Percentiles rank a stretch among this genome's conserved stretches.
These are phyloP conservation scores for Brassica cretica DNA, from an alignment of 345 rosid species.

Conservation along the genomic window DNA sequence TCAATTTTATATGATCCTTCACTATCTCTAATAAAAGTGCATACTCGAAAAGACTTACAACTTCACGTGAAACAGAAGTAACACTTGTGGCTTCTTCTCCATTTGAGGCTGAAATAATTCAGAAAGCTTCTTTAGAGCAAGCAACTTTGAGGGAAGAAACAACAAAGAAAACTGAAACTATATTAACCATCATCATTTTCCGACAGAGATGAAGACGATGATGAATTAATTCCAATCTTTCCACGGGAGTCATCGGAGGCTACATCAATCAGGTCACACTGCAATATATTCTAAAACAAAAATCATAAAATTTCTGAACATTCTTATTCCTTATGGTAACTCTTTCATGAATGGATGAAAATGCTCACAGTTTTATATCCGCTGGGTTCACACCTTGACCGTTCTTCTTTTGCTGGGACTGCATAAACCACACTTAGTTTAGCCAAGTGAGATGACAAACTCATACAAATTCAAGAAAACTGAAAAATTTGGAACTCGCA, in stretches of 20 bases:
- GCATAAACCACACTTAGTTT: slow-evolving; percentile 29
- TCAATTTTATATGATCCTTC: slow-evolving; percentile 4
- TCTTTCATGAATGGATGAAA: neutral
- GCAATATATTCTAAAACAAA: neutral
- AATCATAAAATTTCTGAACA: neutral
- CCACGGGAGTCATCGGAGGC: slow-evolving; percentile 27
- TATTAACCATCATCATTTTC: slow-evolving; percentile 23
- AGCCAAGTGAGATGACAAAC: slow-evolving; percentile 1
- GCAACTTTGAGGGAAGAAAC: slow-evolving; percentile 15
- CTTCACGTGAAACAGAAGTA: slow-evolving; percentile 5
- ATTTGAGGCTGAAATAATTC: slow-evolving; percentile 16
- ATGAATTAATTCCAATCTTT: slow-evolving; percentile 15
- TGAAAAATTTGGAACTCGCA: neutral
- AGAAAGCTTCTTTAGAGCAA: slow-evolving; percentile 15
- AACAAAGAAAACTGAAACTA: slow-evolving; percentile 5
- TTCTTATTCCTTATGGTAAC: neutral
- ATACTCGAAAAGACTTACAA: slow-evolving; percentile 33
- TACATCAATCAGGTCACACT: slow-evolving; percentile 22
- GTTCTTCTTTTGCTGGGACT: slow-evolving; percentile 33
- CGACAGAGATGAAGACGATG: slow-evolving; percentile 20
- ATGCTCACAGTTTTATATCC: slow-evolving; percentile 48
- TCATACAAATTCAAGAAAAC: slow-evolving; percentile 13
- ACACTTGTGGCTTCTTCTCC: slow-evolving; percentile 32
- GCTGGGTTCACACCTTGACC: slow-evolving; percentile 30
- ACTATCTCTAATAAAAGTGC: neutral